phyloP scores from a whole-genome alignment of 768 basidiomycete species.

The Kwoniella newhampshirensis region DNA sequence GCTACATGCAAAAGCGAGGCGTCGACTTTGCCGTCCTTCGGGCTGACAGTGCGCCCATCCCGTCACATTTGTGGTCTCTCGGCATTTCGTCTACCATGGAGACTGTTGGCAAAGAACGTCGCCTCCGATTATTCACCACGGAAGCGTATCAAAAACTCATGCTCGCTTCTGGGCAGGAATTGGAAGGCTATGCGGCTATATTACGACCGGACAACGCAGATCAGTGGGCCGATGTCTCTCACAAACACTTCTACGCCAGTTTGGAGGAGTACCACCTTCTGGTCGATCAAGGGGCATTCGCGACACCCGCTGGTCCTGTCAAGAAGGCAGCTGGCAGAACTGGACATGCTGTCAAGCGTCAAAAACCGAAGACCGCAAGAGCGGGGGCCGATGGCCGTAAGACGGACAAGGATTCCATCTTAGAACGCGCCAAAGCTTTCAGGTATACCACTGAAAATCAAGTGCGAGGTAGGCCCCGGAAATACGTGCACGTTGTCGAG shows the following conservation, averaged over 20 bases:
- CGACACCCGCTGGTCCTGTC: background rate
- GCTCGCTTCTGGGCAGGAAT: conserved; percentile 61
- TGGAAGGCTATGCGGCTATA: conserved; percentile 22
- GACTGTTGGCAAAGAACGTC: conserved; percentile 78
- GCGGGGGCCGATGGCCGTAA: background rate
- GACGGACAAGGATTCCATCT: too few relatives aligned
- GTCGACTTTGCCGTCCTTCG: conserved; percentile 35
- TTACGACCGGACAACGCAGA: conserved; percentile 24
- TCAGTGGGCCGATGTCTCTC: conserved; percentile 28
- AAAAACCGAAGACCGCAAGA: background rate
- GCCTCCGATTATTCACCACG: conserved; percentile 78
- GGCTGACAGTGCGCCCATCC: conserved; percentile 56
- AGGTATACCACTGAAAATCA: conserved; percentile 26
- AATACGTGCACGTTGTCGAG: conserved; percentile 49
- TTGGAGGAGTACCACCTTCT: conserved; percentile 2
- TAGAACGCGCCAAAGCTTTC: conserved; percentile 3
- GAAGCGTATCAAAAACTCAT: conserved; percentile 68
- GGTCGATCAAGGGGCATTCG: conserved; percentile 4
- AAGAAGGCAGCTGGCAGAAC: too few relatives aligned
- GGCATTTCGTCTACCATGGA: conserved; percentile 73
- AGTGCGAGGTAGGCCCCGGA: conserved; percentile 45
- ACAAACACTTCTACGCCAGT: conserved; percentile 22
- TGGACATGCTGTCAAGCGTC: too few relatives aligned
- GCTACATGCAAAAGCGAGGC: conserved; percentile 23
- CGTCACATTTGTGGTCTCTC: conserved; percentile 70